Percentiles rank a stretch among this genome's conserved stretches.
Conservation (phyloP, 805 yeast species). For the Candida ascalaphidarum region DNA sequence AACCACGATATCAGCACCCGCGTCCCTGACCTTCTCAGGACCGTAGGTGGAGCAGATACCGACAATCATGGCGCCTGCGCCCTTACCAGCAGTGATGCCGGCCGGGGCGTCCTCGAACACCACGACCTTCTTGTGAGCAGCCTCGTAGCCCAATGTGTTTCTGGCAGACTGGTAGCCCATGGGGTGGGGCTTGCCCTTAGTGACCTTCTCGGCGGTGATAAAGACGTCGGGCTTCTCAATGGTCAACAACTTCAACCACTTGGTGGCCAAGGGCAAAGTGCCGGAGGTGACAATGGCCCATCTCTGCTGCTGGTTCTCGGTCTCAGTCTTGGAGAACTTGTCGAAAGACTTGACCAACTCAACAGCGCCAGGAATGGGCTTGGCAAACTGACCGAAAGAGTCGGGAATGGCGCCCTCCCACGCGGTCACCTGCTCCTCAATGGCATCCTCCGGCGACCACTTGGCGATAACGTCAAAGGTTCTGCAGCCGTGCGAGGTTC, state of each 20-base stretch:
- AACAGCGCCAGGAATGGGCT: conserved; percentile 69
- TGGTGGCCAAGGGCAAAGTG: conserved; percentile 64
- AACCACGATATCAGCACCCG: conserved; percentile 80
- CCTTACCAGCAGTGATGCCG: conserved; percentile 76
- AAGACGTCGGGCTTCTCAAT: conserved; percentile 62
- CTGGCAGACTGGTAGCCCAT: conserved; percentile 67
- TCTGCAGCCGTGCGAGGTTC: conserved; percentile 76
- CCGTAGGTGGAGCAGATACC: conserved; percentile 80
- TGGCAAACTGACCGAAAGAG: conserved; percentile 64
- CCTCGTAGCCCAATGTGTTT: conserved; percentile 33
- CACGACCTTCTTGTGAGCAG: conserved; percentile 34
- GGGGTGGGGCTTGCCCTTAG: conserved; percentile 80
- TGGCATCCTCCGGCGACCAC: conserved; percentile 70
- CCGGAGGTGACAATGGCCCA: conserved; percentile 92
- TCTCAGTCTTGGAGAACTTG: conserved; percentile 34
- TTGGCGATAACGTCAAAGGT: conserved; percentile 69
- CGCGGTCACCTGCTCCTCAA: conserved; percentile 52
- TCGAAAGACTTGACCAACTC: conserved; percentile 50
- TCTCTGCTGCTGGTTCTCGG: conserved; percentile 38
- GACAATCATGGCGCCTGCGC: conserved; percentile 73
- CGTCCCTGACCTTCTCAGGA: conserved; percentile 55
- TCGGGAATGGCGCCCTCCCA: conserved; percentile 66
- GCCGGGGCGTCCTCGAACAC: conserved; percentile 90
- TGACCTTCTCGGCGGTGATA: conserved; percentile 75
- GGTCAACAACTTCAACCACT: conserved; percentile 64